These are phyloP conservation scores for Penicillium paradoxum DNA, from an alignment of 495 filamentous ascomycete species.

Conservation along the genomic window DNA sequence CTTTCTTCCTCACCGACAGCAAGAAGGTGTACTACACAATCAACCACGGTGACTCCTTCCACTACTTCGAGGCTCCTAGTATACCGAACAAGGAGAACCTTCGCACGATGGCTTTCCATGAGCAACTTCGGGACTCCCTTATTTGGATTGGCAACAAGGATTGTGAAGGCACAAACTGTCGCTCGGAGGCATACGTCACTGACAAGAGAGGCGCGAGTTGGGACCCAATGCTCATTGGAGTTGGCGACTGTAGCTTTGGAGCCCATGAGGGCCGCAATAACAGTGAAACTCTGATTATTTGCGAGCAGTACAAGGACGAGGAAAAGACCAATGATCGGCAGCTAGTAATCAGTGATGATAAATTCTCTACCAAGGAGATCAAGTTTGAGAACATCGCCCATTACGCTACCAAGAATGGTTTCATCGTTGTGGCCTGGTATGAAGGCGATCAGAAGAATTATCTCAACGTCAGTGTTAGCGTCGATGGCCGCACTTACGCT, in stretches of 20 bases:
- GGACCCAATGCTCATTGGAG: conserved; percentile 61
- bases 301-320: conserved; percentile 65
- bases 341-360: conserved; percentile 69
- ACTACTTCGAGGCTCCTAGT: conserved; percentile 59
- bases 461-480: conserved; percentile 71
- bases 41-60: conserved; percentile 64
- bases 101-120: conserved; percentile 70
- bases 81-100: conserved; percentile 31
- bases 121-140: conserved; percentile 73
- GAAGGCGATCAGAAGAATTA: conserved; percentile 57
- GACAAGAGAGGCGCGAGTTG: conserved; percentile 73
- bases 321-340: conserved; percentile 54
- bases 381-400: conserved; percentile 66
- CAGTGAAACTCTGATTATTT: conserved; percentile 70
- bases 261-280: conserved; percentile 55
- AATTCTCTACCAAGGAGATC: conserved; percentile 57
- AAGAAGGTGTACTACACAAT: conserved; percentile 71
- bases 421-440: conserved; percentile 81
- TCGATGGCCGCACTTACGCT: conserved; percentile 78
- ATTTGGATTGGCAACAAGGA: conserved; percentile 78
- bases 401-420: conserved; percentile 91
- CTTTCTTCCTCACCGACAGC: conserved; percentile 73
- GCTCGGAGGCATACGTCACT: conserved; percentile 63
- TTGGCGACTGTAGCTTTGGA: conserved; percentile 77
- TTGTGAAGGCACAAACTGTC: conserved; percentile 53